These are phyloP conservation scores for Xylaria sp. DNA, from an alignment of 2,329 filamentous ascomycete species.

Conservation along the genomic window DNA sequence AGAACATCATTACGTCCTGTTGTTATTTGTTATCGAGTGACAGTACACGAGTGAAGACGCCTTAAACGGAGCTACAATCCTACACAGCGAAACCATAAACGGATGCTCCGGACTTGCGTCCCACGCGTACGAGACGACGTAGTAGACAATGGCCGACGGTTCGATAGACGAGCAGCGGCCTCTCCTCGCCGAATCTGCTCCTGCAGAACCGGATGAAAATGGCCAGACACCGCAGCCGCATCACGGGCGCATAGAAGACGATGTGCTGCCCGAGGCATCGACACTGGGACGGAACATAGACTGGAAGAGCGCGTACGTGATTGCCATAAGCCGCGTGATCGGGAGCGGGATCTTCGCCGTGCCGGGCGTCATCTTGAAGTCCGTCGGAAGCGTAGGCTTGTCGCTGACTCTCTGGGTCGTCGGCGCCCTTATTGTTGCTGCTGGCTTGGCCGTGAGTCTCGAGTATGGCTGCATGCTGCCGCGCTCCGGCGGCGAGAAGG, in stretches of 20 bases:
- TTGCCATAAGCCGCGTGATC: conserved; percentile 75
- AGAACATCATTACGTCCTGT: neutral
- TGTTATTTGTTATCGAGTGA: conserved; percentile 8
- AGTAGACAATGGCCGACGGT: conserved; percentile 24
- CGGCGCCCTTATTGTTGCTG: conserved; percentile 70
- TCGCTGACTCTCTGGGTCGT: conserved; percentile 71
- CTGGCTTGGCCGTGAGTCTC: conserved; percentile 69
- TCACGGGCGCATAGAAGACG: conserved; percentile 61
- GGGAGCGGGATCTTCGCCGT: conserved; percentile 79
- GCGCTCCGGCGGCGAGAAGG: conserved; percentile 74
- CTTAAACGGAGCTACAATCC: neutral
- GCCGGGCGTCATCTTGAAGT: conserved; percentile 73
- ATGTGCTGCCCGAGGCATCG: conserved; percentile 69
- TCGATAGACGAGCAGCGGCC: conserved; percentile 27
- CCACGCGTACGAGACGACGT: neutral
- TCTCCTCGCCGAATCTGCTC: conserved; percentile 22
- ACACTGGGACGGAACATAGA: conserved; percentile 68
- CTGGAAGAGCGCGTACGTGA: conserved; percentile 73
- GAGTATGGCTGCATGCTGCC: conserved; percentile 79
- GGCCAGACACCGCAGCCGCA: conserved; percentile 41
- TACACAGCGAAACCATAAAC: neutral
- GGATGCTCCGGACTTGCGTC: conserved; percentile 26
- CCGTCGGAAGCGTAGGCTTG: conserved; percentile 73
- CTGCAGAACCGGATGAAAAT: conserved; percentile 27
- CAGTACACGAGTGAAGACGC: conserved; percentile 1